Evolutionary conservation across 1,284 basidiomycete genomes (phyloP).

Genomic region (Sphagnurus paluster): DNA sequence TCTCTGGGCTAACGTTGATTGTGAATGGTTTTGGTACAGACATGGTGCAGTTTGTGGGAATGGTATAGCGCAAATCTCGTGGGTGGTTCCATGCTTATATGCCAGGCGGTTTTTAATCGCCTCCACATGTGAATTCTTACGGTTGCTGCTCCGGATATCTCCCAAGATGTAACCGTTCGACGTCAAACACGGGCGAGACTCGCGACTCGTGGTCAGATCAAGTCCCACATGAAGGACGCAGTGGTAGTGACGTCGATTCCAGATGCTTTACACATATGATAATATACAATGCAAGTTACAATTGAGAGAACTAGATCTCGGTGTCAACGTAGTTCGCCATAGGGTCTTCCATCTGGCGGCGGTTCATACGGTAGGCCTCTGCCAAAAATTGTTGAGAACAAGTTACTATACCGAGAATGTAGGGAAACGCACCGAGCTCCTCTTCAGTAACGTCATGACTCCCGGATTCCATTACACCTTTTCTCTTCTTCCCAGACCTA

Average conservation of each 20-base stretch:
- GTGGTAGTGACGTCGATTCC: slow-evolving; percentile 16
- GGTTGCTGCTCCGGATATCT: too few species aligned
- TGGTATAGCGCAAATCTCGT: too few species aligned
- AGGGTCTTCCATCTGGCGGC: slow-evolving; percentile 76
- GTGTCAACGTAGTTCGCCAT: slow-evolving; percentile 83
- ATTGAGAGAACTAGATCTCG: slow-evolving; percentile 9
- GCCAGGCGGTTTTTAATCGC: too few species aligned
- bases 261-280: neutral
- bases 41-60: too few species aligned
- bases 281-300: slow-evolving; percentile 1
- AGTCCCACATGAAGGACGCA: too few species aligned
- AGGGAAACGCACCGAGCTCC: slow-evolving; percentile 71
- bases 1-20: slow-evolving; percentile 31
- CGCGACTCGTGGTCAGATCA: too few species aligned
- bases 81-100: too few species aligned
- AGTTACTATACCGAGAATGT: slow-evolving; percentile 2
- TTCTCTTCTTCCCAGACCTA: slow-evolving; percentile 60
- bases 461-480: slow-evolving; percentile 42
- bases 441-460: slow-evolving; percentile 87
- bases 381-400: slow-evolving; percentile 24
- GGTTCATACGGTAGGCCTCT: slow-evolving; percentile 85
- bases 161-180: too few species aligned
- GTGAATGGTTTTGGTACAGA: slow-evolving; percentile 29
- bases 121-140: too few species aligned
- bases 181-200: too few species aligned